Percentiles rank a stretch among this genome's conserved stretches.
These are phyloP conservation scores for Xylariaceae sp. DNA, from an alignment of 2,329 filamentous ascomycete species.

Conservation along the genomic window DNA sequence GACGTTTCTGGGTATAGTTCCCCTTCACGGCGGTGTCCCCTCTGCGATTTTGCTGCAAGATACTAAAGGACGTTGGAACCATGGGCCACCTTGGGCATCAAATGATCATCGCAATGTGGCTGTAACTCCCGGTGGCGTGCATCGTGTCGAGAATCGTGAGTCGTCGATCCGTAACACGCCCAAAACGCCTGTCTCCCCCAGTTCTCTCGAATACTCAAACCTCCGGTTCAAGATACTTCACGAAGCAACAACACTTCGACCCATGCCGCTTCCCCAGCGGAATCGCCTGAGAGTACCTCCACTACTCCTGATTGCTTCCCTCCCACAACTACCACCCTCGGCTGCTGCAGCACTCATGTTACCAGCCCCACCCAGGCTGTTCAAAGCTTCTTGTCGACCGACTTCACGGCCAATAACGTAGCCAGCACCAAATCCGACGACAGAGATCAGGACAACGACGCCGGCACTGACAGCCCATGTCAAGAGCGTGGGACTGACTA, in stretches of 20 bases:
- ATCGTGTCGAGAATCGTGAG: no score
- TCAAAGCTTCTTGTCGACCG: conserved; percentile 55
- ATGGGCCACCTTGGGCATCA: no score
- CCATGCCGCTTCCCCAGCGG: conserved; percentile 48
- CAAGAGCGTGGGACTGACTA: conserved; percentile 56
- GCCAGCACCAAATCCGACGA: conserved; percentile 65
- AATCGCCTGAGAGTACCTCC: conserved; percentile 49
- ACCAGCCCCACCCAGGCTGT: conserved; percentile 34
- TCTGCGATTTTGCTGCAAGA: no score
- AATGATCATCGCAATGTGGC: no score
- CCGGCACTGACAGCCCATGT: conserved; percentile 65
- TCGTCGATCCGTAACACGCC: no score
- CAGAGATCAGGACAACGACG: conserved; percentile 63
- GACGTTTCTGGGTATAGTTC: no score
- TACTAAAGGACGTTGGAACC: no score
- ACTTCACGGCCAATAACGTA: conserved; percentile 66
- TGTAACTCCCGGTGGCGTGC: no score
- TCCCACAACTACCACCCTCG: conserved; percentile 44
- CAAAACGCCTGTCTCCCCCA: no score
- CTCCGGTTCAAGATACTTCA: no score
- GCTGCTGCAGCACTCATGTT: conserved; percentile 32
- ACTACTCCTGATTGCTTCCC: conserved; percentile 49
- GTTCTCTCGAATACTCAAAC: no score
- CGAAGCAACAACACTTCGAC: conserved; percentile 46
- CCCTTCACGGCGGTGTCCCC: no score